phyloP scores from a whole-genome alignment of 495 filamentous ascomycete genomes.

The Ascobolus immersus region DNA sequence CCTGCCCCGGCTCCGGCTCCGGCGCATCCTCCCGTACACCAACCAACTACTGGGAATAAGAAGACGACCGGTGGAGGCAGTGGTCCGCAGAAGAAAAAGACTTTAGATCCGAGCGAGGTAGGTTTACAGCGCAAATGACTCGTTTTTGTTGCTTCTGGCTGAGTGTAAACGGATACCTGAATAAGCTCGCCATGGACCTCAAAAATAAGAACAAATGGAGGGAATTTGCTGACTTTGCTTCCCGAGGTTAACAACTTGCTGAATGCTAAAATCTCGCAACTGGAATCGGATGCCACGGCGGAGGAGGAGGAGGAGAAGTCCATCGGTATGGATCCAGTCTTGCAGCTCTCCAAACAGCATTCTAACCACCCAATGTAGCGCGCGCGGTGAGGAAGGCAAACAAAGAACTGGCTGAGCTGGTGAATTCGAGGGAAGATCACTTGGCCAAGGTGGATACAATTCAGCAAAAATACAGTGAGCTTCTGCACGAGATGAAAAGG shows the following conservation, averaged over 20 bases:
- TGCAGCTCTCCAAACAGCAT: background rate
- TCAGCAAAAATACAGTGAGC: conserved; percentile 72
- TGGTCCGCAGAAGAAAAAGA: conserved; percentile 16
- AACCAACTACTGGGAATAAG: conserved; percentile 6
- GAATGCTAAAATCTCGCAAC: conserved; percentile 76
- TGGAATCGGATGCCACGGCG: conserved; percentile 73
- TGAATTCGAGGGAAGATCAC: conserved; percentile 15
- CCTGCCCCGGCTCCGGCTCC: no score
- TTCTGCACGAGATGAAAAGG: conserved; percentile 79
- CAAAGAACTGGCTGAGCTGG: conserved; percentile 30
- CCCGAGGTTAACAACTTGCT: conserved; percentile 38
- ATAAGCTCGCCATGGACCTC: background rate
- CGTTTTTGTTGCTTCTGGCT: no score
- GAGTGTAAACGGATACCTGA: background rate
- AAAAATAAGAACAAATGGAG: conserved; percentile 6
- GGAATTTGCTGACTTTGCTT: background rate
- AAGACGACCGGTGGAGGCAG: conserved; percentile 9
- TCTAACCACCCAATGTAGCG: conserved; percentile 24
- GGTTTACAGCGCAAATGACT: conserved; percentile 5
- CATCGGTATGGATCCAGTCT: conserved; percentile 45
- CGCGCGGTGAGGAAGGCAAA: conserved; percentile 81
- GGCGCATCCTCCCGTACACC: no score
- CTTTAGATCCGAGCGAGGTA: conserved; percentile 15
- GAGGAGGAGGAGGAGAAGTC: conserved; percentile 90
- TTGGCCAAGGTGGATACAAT: conserved; percentile 49